These are phyloP conservation scores for Magnolia kwangsiensis DNA, from an alignment of 164 flowering plant genomes.

Conservation along the genomic window DNA sequence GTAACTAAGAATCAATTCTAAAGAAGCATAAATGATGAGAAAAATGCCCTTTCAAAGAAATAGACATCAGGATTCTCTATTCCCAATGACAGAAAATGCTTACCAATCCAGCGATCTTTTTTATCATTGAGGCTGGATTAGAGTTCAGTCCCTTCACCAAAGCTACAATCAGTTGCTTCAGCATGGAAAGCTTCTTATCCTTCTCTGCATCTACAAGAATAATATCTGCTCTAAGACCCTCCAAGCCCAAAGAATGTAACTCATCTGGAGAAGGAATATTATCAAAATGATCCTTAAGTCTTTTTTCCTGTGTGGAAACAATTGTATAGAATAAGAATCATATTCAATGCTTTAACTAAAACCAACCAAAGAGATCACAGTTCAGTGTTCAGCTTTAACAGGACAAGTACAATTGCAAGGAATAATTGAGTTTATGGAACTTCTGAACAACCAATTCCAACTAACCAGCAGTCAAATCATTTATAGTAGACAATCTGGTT, in stretches of 20 bases:
- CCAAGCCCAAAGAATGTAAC: conserved; percentile 61
- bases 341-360: neutral
- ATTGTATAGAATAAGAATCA: neutral
- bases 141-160: conserved; percentile 77
- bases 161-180: conserved; percentile 73
- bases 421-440: neutral
- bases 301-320: conserved; percentile 55
- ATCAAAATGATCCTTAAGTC: conserved; percentile 72
- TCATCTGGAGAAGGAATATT: conserved; percentile 78
- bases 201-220: conserved; percentile 81
- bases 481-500: neutral
- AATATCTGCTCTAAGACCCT: conserved; percentile 68
- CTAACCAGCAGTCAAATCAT: neutral
- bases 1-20: neutral
- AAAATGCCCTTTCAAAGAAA: neutral
- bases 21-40: neutral
- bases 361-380: neutral
- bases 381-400: neutral
- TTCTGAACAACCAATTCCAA: neutral
- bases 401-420: neutral
- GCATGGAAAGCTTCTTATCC: conserved; percentile 86
- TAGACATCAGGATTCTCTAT: neutral
- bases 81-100: conserved; percentile 13
- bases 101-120: conserved; percentile 93
- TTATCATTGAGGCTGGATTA: conserved; percentile 81